A percentile compares a stretch with the other conserved stretches of the same genome.
These are phyloP conservation scores for Agrocybe praecox DNA, from an alignment of 768 basidiomycete species.

Conservation along the genomic window DNA sequence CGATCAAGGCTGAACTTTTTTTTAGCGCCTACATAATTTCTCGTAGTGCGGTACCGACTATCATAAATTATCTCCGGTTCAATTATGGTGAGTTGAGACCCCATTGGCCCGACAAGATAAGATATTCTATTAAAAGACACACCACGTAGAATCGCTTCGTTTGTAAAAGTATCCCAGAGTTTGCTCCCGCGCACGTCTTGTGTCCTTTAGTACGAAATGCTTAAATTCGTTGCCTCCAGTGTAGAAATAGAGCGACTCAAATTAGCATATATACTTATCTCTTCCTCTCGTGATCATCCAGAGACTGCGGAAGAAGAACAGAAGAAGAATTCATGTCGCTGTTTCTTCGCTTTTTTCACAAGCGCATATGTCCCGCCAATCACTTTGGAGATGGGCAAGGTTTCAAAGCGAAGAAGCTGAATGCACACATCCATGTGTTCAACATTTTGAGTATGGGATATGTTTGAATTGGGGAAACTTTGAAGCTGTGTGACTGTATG, in stretches of 20 bases:
- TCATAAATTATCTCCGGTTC: conserved; percentile 6
- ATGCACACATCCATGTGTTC: neutral
- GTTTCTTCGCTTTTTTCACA: conserved; percentile 14
- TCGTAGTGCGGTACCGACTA: conserved; percentile 3
- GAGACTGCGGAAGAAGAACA: conserved; percentile 13
- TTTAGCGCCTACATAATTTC: neutral
- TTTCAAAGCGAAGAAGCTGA: neutral
- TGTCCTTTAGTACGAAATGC: neutral
- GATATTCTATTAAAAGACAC: neutral
- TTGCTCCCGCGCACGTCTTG: neutral
- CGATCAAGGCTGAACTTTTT: neutral
- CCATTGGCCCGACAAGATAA: conserved; percentile 6
- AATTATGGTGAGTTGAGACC: neutral
- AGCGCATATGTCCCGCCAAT: neutral
- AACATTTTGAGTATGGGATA: no score
- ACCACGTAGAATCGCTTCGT: neutral
- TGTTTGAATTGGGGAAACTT: no score
- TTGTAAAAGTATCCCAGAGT: neutral
- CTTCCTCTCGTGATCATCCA: conserved; percentile 3
- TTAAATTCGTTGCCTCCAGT: neutral
- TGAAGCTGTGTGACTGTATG: neutral
- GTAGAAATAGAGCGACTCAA: neutral
- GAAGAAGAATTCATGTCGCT: conserved; percentile 5
- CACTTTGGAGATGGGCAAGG: neutral
- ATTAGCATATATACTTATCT: neutral